Base-by-base conservation (phyloP, 768 basidiomycete genomes). In the Rhizopogon rudus region DNA sequence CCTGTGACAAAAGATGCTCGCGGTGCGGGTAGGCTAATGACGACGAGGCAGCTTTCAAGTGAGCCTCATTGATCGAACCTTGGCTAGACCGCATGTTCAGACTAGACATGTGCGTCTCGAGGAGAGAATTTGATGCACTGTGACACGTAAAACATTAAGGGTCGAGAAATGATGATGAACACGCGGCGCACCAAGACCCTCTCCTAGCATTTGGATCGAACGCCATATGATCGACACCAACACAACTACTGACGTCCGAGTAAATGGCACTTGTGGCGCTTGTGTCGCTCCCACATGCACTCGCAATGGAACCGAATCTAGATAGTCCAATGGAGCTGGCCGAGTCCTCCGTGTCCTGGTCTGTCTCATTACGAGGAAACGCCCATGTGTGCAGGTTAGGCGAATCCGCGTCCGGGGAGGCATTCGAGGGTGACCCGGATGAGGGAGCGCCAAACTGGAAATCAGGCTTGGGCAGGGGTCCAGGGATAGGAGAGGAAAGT, bases 371-470 rank as follows among this genome's bases (percentile, higher is more conserved):
- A 68, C 75, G 55, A 66, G 76, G 70, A 77, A 82, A 59, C 61
- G 68, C 67, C 78, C 81, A 71, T 1, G 61, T 52, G 2, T 77
- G 75, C 44, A 71, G 75, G 75, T 29, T 39, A 1, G 68, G 65
- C 3, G 68, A 63, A 28, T 70, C 70, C 0, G 57, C 29, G 1
- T 85, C 83, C 53, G 79, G 76, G 14, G 82, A 81, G 16, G 74
- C 66, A 60, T 78, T 74, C 3, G 80, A 74, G 0, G 79, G 62
- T 2, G 73, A 61, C 16, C 65, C 73, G 3, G 78, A 77, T 49
- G 73, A 80, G 29, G 84, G 80, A 9, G 78, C 76, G 55, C 84
- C 84, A 59, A 87, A 87, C 44, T 81, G 81, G 72, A 82, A 86
- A 53, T 77, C 79, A 40, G 82, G 82, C 5, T 76, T 75, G 2